Base-by-base conservation (phyloP, 306 rosid genomes). In the Ziziphus jujuba region DNA sequence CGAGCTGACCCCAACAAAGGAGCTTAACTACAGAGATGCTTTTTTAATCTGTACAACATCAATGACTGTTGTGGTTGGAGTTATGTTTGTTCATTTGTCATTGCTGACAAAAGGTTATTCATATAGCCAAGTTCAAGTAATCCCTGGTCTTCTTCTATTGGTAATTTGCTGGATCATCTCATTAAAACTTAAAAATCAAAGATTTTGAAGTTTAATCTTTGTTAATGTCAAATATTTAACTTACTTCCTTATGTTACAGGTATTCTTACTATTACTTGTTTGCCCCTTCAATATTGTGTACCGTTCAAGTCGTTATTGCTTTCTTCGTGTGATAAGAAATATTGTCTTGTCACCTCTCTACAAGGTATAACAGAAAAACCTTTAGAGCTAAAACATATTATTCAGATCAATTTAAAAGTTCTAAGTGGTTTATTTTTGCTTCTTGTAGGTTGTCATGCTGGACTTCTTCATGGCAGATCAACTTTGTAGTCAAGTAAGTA, bases 381-480 rank as follows among this genome's bases (percentile, higher is more conserved):
- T 3, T 20, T 2, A 7, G 11, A 56, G 20, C 21, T 28, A 28
- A n/a, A 28, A 28, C 11, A 16, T 50, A 19, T 17, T 50, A 16
- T 7, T 6, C 48, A 4, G n/a, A 12, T 47, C 20, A 63, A 24
- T 45, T 25, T 56, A 5, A 21, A 52, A 33, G 33, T 34, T 12
- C 70, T 63, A 68, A 69, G 52, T 47, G 28, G 47, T 47, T 45
- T 75, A 19, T 61, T 28, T 73, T 43, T 54, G 51, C 63, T 68
- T 58, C 43, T 66, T 48, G 51, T 73, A 93, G 98, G 99, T 95
- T 80, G 91, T 95, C 77, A 95, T 95, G 99, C 84, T 95, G 63
- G 99, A 95, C 82, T 95, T 95, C 84, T 95, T 95, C 89, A 90
- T 95, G 99, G 99, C 99, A 38, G 99, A 95, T 72, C 99, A 95